A percentile compares a stretch with the other conserved stretches of the same genome.
Conservation (phyloP, 1,139 yeast species). For the Scheffersomyces lignicola region DNA sequence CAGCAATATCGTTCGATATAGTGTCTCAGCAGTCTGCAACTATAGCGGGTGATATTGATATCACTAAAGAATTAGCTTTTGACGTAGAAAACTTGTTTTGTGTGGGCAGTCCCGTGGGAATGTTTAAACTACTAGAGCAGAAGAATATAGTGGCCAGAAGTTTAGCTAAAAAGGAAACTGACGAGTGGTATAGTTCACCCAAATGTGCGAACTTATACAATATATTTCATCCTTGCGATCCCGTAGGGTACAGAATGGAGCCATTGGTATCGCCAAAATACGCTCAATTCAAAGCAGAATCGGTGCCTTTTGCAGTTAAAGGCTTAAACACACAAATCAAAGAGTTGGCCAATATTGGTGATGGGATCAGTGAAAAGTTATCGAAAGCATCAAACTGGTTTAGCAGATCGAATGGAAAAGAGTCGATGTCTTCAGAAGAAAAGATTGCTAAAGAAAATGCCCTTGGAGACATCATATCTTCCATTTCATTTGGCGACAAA, state of each 20-base stretch:
- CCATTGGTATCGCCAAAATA: constrained; percentile 66
- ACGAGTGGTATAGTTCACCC: constrained; percentile 35
- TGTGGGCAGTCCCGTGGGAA: constrained; percentile 89
- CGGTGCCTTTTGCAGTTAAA: constrained; percentile 56
- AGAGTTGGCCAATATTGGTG: constrained; percentile 41
- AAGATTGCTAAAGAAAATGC: constrained; percentile 37
- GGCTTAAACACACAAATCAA: constrained; percentile 46
- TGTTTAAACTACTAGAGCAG: constrained; percentile 70
- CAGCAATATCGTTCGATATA: constrained; percentile 80
- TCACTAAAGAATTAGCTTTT: constrained; percentile 53
- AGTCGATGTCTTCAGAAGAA: constrained; percentile 19
- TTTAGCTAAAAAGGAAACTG: constrained; percentile 18
- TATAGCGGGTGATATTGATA: constrained; percentile 19
- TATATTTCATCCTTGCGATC: constrained; percentile 85
- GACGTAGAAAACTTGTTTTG: constrained; percentile 75
- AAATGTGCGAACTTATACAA: constrained; percentile 66
- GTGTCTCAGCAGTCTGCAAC: constrained; percentile 56
- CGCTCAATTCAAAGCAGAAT: constrained; percentile 57
- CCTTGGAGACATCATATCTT: constrained; percentile 5
- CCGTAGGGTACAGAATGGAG: constrained; percentile 83
- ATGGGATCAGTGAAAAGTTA: constrained; percentile 46
- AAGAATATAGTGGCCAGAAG: constrained; percentile 49
- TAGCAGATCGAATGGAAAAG: constrained; percentile 20
- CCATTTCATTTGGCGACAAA: constrained; percentile 36
- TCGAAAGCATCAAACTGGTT: constrained; percentile 48